These are phyloP conservation scores for Paraphoma sp. DNA, from an alignment of 2,329 filamentous ascomycete genomes.

Conservation along the genomic window DNA sequence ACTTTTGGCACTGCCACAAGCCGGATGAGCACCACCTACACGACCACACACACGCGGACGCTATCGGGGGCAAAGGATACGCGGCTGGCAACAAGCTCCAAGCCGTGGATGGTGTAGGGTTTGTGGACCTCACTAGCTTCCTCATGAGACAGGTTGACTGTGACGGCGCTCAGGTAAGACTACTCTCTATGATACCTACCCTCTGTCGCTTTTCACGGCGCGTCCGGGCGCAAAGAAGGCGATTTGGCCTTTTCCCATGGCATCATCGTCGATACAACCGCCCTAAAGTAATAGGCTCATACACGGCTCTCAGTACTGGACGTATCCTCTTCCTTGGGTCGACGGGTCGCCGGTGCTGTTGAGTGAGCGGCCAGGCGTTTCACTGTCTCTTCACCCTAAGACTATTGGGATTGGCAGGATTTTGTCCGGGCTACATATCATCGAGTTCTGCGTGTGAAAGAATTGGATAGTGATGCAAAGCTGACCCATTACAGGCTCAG, in stretches of 20 bases:
- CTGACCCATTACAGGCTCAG: constrained; percentile 19
- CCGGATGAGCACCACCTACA: constrained; percentile 69
- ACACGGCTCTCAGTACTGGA: constrained; percentile 26
- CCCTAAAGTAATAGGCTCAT: constrained; percentile 56
- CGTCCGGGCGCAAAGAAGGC: constrained; percentile 63
- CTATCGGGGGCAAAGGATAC: constrained; percentile 67
- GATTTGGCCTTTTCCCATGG: constrained; percentile 54
- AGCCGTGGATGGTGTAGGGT: constrained; percentile 70
- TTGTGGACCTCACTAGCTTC: constrained; percentile 83
- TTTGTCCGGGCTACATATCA: constrained; percentile 38
- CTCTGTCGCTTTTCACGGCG: background rate
- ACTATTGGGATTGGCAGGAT: constrained; percentile 43
- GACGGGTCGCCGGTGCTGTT: constrained; percentile 36
- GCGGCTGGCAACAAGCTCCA: constrained; percentile 78
- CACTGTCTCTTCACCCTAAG: constrained; percentile 39
- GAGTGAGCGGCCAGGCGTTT: constrained; percentile 41
- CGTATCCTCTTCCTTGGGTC: constrained; percentile 36
- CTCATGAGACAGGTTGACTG: constrained; percentile 75
- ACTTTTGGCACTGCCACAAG: constrained; percentile 99
- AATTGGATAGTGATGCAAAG: background rate
- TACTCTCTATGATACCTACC: background rate
- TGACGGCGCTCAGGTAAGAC: constrained; percentile 50
- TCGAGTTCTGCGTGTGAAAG: background rate
- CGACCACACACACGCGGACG: constrained; percentile 49
- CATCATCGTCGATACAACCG: constrained; percentile 65